phyloP scores from a whole-genome alignment of 768 basidiomycete species.

The Tulasnella calospora region DNA sequence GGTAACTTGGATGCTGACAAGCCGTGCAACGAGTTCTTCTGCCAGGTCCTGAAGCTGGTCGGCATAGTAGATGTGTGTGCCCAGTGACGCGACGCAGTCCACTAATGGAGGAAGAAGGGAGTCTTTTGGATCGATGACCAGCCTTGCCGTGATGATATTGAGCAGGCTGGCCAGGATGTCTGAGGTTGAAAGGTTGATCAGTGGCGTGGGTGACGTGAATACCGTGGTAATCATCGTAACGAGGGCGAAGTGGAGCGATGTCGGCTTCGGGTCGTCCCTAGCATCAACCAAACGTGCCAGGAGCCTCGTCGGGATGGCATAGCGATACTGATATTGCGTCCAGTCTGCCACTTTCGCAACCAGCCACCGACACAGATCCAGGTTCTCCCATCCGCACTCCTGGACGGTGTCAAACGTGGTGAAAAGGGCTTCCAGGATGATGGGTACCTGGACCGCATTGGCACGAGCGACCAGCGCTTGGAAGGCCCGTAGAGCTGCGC shows the following conservation, averaged over 20 bases:
- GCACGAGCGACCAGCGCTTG: conserved; percentile 70
- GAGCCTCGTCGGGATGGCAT: conserved; percentile 77
- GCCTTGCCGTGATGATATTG: conserved; percentile 64
- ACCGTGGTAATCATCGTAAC: conserved; percentile 77
- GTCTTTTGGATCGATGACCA: conserved; percentile 58
- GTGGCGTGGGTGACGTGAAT: conserved; percentile 72
- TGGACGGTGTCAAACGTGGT: conserved; percentile 54
- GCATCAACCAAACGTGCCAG: conserved; percentile 68
- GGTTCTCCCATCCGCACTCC: conserved; percentile 57
- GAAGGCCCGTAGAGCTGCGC: conserved; percentile 65
- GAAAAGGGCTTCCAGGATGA: conserved; percentile 67
- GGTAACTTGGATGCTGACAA: conserved; percentile 64
- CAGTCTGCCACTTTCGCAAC: conserved; percentile 73
- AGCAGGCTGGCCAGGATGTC: conserved; percentile 79
- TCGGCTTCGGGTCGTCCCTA: conserved; percentile 49
- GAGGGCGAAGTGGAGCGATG: conserved; percentile 54
- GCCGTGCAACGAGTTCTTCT: conserved; percentile 70
- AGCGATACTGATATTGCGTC: conserved; percentile 91
- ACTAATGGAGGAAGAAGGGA: conserved; percentile 62
- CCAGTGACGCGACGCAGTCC: conserved; percentile 74
- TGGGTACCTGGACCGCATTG: conserved; percentile 66
- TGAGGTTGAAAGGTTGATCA: conserved; percentile 86
- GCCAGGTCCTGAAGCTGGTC: conserved; percentile 93
- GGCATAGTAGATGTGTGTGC: conserved; percentile 89
- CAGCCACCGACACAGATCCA: conserved; percentile 77